phyloP scores from a whole-genome alignment of 306 rosid genomes.

The Quercus parvula region DNA sequence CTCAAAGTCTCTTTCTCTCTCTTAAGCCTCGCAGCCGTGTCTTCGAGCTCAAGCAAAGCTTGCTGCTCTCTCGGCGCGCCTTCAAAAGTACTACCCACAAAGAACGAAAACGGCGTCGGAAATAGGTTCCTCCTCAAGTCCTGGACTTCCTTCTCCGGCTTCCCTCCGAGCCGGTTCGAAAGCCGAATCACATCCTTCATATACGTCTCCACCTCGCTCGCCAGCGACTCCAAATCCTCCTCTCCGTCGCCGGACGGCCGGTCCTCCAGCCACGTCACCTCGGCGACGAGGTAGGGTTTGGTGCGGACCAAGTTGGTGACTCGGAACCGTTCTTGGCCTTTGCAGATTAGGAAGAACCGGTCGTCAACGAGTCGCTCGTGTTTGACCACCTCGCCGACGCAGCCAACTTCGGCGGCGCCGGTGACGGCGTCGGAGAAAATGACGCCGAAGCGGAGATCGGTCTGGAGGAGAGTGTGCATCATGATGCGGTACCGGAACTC shows the following conservation, averaged over 20 bases:
- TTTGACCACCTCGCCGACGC: constrained; percentile 95
- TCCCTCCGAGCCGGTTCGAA: constrained; percentile 85
- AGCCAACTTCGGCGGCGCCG: constrained; percentile 81
- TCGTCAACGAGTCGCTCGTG: constrained; percentile 97
- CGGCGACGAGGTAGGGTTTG: constrained; percentile 86
- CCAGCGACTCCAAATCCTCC: constrained; percentile 60
- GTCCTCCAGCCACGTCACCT: constrained; percentile 94
- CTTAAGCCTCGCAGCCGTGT: constrained; percentile 71
- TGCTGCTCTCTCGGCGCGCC: constrained; percentile 99
- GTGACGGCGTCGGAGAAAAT: constrained; percentile 74
- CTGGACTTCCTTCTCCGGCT: constrained; percentile 90
- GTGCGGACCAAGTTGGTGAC: constrained; percentile 65
- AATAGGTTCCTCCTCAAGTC: constrained; percentile 83
- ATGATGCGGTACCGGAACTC: constrained; percentile 97
- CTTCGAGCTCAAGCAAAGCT: constrained; percentile 91
- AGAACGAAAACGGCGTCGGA: constrained; percentile 94
- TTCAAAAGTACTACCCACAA: constrained; percentile 94
- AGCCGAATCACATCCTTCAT: constrained; percentile 95
- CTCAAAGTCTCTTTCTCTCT: constrained; percentile 91
- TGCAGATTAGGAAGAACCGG: constrained; percentile 89
- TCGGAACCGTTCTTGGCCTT: constrained; percentile 95
- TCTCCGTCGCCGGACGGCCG: constrained; percentile 68
- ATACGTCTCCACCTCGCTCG: constrained; percentile 74
- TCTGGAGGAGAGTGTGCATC: constrained; percentile 97
- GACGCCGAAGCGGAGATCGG: constrained; percentile 98